Percentiles rank a stretch among this genome's conserved stretches.
phyloP scores from a whole-genome alignment of 164 flowering plant genomes.

The Piper longum region DNA sequence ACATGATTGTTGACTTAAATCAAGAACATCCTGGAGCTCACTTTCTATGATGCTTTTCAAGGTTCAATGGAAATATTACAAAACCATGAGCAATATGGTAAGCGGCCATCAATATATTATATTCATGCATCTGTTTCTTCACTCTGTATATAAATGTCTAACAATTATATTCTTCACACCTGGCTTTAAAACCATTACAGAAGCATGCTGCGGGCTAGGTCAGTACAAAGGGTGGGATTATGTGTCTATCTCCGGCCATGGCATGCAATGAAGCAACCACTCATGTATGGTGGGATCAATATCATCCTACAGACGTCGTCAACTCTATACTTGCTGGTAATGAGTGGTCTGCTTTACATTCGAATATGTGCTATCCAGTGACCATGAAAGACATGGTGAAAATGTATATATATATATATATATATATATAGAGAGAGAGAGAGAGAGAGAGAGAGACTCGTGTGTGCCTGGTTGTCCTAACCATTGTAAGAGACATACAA shows the following conservation, averaged over 20 bases:
- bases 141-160: neutral
- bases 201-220: conserved; percentile 90
- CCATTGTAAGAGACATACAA: too few relatives aligned
- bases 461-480: too few relatives aligned
- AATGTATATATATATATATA: too few relatives aligned
- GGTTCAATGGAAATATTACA: conserved; percentile 67
- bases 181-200: conserved; percentile 52
- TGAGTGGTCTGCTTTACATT: conserved; percentile 68
- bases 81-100: conserved; percentile 54
- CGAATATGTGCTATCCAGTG: conserved; percentile 70
- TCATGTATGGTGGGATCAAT: conserved; percentile 94
- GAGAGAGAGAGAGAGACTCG: too few relatives aligned
- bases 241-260: conserved; percentile 65
- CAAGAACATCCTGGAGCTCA: conserved; percentile 47
- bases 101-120: conserved; percentile 6
- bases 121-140: neutral
- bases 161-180: conserved; percentile 1
- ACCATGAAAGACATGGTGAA: conserved; percentile 49
- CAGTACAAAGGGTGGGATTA: conserved; percentile 55
- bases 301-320: conserved; percentile 82
- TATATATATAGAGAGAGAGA: too few relatives aligned
- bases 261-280: conserved; percentile 62
- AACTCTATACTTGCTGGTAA: conserved; percentile 78
- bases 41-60: conserved; percentile 62
- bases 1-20: conserved; percentile 44